phyloP scores from a whole-genome alignment of 2,329 filamentous ascomycete genomes.

The Colletotrichum higginsianum region DNA sequence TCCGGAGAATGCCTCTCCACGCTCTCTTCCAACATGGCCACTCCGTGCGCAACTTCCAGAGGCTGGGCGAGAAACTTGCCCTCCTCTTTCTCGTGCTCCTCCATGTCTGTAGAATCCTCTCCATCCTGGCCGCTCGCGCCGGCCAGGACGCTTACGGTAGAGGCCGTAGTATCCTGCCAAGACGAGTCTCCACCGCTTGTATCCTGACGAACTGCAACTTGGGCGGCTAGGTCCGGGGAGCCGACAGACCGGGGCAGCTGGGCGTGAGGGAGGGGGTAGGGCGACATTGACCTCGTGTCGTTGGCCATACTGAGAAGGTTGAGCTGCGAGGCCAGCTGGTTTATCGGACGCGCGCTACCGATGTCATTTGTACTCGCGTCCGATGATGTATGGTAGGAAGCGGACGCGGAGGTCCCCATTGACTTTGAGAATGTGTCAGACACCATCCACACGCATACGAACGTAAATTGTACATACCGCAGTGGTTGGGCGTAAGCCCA shows the following conservation, averaged over 20 bases:
- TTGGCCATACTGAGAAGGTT: background rate
- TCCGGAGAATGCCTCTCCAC: conserved; percentile 63
- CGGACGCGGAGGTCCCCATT: background rate
- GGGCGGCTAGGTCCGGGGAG: conserved; percentile 9
- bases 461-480: conserved; percentile 49
- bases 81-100: conserved; percentile 50
- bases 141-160: background rate
- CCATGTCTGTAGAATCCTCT: conserved; percentile 45
- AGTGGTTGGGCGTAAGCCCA: conserved; percentile 57
- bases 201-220: conserved; percentile 1
- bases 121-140: background rate
- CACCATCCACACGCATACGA: no score
- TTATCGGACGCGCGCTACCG: background rate
- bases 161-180: conserved; percentile 19
- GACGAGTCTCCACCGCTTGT: conserved; percentile 18
- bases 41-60: conserved; percentile 64
- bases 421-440: conserved; percentile 10
- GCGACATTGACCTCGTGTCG: background rate
- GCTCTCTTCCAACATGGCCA: conserved; percentile 71
- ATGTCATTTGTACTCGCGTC: background rate
- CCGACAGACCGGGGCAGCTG: conserved; percentile 39
- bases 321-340: conserved; percentile 2
- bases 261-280: background rate
- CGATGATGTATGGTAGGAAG: background rate
- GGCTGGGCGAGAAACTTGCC: conserved; percentile 56